Percentiles rank a stretch among this genome's conserved stretches.
These are phyloP conservation scores for Chimonanthus praecox DNA, from an alignment of 164 flowering plant species.

Conservation along the genomic window DNA sequence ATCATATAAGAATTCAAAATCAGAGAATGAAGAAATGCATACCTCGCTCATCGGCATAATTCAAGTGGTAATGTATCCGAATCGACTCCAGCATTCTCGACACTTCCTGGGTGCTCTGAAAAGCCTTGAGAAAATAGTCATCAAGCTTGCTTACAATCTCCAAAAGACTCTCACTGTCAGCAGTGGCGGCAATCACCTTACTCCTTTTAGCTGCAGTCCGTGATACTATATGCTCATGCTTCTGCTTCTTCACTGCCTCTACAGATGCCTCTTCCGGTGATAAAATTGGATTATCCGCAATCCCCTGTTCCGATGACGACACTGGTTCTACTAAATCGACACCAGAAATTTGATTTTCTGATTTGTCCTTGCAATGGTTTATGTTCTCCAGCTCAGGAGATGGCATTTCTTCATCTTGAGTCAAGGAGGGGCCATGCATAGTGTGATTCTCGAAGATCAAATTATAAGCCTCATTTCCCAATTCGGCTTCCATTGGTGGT, in stretches of 20 bases:
- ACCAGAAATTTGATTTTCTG: conserved; percentile 3
- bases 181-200: conserved; percentile 7
- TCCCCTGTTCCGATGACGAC: conserved; percentile 14
- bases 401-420: conserved; percentile 22
- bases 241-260: conserved; percentile 22
- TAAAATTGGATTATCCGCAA: conserved; percentile 1
- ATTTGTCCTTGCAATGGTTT: conserved; percentile 11
- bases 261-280: conserved; percentile 4
- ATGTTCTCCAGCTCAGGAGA: conserved; percentile 18
- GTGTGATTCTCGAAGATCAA: conserved; percentile 37
- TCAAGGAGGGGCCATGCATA: conserved; percentile 29
- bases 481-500: conserved; percentile 26
- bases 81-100: conserved; percentile 90
- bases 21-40: not conserved
- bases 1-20: no score
- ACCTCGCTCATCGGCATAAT: conserved; percentile 89
- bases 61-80: conserved; percentile 84
- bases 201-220: conserved; percentile 10
- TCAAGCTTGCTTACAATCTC: conserved; percentile 53
- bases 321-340: conserved; percentile 23
- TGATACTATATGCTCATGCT: conserved; percentile 10
- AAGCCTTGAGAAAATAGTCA: conserved; percentile 79
- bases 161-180: conserved; percentile 36
- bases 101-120: conserved; percentile 80
- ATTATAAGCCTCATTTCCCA: conserved; percentile 44